phyloP scores from a whole-genome alignment of 2,329 filamentous ascomycete species.

The Grosmannia serpens region DNA sequence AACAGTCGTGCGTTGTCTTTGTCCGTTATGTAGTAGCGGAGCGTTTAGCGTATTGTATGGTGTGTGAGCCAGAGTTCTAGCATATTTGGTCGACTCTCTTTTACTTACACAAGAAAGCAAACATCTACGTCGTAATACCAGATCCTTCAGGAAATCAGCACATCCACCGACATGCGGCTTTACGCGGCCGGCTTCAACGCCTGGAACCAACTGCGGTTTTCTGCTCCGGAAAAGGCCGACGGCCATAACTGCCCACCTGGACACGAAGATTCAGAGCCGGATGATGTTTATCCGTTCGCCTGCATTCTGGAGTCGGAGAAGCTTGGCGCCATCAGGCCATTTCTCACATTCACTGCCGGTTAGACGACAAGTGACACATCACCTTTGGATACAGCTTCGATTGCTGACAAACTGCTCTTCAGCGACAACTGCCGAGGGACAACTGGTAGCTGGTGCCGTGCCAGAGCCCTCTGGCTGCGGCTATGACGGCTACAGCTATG shows the following conservation, averaged over 20 bases:
- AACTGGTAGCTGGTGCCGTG: neutral
- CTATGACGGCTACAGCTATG: conserved; percentile 4
- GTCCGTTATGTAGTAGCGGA: neutral
- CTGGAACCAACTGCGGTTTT: conserved; percentile 41
- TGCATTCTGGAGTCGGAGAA: conserved; percentile 25
- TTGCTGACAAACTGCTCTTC: conserved; percentile 4
- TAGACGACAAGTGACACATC: conserved; percentile 1
- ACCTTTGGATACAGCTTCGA: neutral
- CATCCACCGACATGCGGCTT: conserved; percentile 28
- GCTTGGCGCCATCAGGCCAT: conserved; percentile 25
- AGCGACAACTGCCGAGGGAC: conserved; percentile 2
- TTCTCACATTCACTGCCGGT: conserved; percentile 37
- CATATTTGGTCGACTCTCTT: neutral
- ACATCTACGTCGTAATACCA: neutral
- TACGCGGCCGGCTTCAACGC: conserved; percentile 48
- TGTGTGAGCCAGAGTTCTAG: too few species aligned
- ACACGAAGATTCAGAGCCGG: conserved; percentile 21
- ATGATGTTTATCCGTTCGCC: conserved; percentile 34
- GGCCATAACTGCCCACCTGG: neutral
- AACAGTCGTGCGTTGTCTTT: neutral
- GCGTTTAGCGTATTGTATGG: neutral
- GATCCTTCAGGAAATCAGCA: neutral
- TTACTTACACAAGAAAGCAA: neutral
- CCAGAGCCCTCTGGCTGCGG: neutral
- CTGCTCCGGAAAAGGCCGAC: neutral